Evolutionary conservation across 2,329 filamentous ascomycete genomes (phyloP), one percentile per base, ranked within the genome.

Genomic region (Huntiella moniliformis): DNA sequence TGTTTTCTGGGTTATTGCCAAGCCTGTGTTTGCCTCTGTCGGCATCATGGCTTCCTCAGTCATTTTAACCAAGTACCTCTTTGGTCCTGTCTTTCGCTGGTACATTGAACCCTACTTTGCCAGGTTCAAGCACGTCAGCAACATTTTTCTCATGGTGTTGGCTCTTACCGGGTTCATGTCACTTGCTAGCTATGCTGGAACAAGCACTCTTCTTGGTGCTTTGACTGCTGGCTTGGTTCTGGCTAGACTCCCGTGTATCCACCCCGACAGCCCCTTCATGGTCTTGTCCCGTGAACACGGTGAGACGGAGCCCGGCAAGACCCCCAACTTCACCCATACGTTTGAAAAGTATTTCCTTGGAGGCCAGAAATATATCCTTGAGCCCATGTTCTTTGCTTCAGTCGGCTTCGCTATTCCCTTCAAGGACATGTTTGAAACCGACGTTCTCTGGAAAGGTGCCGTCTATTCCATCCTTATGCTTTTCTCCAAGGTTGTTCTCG

Each of bases 361-460:
- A 8, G 54, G 58, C 11, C 61, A 60, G 47, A 56, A 64, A 2
- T 60, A 59, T 16, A 63, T 77, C 3, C 54, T 77, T 3, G 67
- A 67, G 42, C 73, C 73, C 0, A 61, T 76, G 37, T 77, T 77
- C 57, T 77, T 77, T 52, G 72, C 64, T 46, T 56, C 61, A 0
- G 71, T 77, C 45, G 73, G 73, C 10, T 77, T 77, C 52, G 68
- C 73, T 2, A 73, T 77, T 7, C 73, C 73, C 1, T 72, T 76
- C 42, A 65, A 64, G 0, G 59, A 65, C 15, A 68, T 77, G 61
- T 77, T 74, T 53, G 54, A 54, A 3, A 65, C 65, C 5, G 52
- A 55, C 1, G 60, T 72, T 5, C 54, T 77, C 10, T 78, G 73
- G 73, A 64, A 66, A 7, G 73, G 73, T 3, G 52, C 75, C 3